Base-by-base conservation (phyloP, 2,329 filamentous ascomycete species). In the Sclerotinia spermophila region DNA sequence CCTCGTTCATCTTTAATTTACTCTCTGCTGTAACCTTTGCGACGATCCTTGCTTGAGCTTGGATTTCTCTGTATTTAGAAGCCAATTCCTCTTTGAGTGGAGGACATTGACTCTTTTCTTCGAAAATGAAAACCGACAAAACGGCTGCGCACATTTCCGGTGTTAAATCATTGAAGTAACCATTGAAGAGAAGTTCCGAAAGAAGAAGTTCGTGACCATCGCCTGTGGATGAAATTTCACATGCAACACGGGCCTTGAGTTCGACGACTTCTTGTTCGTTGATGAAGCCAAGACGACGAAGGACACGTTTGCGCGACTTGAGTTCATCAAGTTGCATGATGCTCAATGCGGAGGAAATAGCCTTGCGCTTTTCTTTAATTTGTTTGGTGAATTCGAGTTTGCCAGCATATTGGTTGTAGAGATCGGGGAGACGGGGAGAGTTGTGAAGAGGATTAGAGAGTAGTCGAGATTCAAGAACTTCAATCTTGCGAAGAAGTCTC, bases 261-360 rank as follows among this genome's bases (percentile, higher is more conserved):
- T 98, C 92, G 13, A 99, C 94, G 1, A 99, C 94, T 80, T 98
- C 96, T 67, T 89, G 87, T 72, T 98, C 96, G 79, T 97, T 96
- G 82, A 97, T 96, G 82, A 99, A 99, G 6, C 92, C 93, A 17
- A 99, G 87, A 68, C 96, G 93, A 61, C 96, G 93, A 42, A 99
- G 86, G 6, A 99, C 96, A 75, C 96, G 91, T 84, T 97, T 99
- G 73, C 96, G 91, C 74, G 92, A 94, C 84, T 98, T 98, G 72
- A 99, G 87, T 81, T 99, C 96, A 77, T 99, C 96, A 73, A 98
- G 86, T 81, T 99, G 95, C 71, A 96, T 90, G 71, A 98, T 92
- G 72, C 92, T 94, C 79, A 96, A 88, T 0, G 94, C 94, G 74
- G 92, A 90, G 33, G 87, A 84, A 73, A 99, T 97, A 71, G 92